Percentiles rank a stretch among this genome's conserved stretches.
Conservation (phyloP, 495 filamentous ascomycete species). For the Usnea hakonensis region DNA sequence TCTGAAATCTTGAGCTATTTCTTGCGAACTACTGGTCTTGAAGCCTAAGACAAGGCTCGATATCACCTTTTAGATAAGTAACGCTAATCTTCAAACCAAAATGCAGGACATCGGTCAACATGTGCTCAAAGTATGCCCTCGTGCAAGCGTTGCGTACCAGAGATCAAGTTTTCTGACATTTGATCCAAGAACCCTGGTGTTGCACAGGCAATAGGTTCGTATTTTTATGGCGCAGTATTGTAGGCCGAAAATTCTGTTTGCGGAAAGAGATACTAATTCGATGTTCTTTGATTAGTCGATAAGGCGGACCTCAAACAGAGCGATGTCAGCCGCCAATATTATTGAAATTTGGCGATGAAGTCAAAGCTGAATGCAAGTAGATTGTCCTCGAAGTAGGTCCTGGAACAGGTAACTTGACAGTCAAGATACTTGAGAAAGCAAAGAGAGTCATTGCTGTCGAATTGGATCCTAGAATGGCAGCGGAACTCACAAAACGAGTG, state of each 20-base stretch:
- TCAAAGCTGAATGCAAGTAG: constrained; percentile 23
- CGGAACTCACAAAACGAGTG: constrained; percentile 89
- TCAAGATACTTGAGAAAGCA: constrained; percentile 77
- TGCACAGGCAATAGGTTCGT: constrained; percentile 59
- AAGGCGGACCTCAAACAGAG: constrained; percentile 87
- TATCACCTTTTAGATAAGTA: background rate
- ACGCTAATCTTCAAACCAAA: background rate
- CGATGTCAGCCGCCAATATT: constrained; percentile 45
- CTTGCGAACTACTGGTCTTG: background rate
- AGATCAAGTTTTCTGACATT: background rate
- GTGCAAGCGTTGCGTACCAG: background rate
- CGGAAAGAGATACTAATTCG: background rate
- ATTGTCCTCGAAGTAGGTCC: constrained; percentile 68
- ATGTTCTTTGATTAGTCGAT: constrained; percentile 37
- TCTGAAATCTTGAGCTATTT: background rate
- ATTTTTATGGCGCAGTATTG: background rate
- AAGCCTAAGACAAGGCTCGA: background rate
- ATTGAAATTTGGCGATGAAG: constrained; percentile 3
- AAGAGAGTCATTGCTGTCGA: constrained; percentile 87
- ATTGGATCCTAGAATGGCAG: constrained; percentile 93
- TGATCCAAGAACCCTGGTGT: constrained; percentile 77
- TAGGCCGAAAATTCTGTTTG: background rate
- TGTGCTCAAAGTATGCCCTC: constrained; percentile 45
- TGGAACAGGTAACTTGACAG: constrained; percentile 81
- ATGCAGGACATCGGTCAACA: constrained; percentile 68